These are phyloP conservation scores for Hyaloperonospora brassicae DNA, from an alignment of 352 stramenopile species.

Conservation along the genomic window DNA sequence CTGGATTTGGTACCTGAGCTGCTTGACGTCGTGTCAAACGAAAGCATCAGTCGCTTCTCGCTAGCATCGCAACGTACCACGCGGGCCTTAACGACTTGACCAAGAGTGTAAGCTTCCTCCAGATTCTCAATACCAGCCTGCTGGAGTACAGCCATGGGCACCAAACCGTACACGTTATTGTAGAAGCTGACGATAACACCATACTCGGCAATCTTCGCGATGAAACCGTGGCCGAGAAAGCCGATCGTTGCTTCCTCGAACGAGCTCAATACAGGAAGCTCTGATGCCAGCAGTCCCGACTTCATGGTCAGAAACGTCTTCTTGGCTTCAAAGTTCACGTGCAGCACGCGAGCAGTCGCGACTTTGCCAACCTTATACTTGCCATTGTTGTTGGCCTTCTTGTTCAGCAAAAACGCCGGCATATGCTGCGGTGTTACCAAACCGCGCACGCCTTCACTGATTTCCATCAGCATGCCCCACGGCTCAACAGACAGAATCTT, in stretches of 20 bases:
- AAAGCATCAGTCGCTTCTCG: constrained; percentile 84
- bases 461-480: constrained; percentile 79
- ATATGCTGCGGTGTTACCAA: constrained; percentile 72
- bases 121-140: constrained; percentile 78
- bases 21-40: constrained; percentile 53
- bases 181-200: constrained; percentile 94
- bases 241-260: constrained; percentile 69
- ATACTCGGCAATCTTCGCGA: constrained; percentile 91
- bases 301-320: constrained; percentile 91
- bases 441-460: constrained; percentile 79
- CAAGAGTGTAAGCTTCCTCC: constrained; percentile 74
- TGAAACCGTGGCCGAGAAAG: constrained; percentile 80
- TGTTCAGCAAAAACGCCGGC: constrained; percentile 61
- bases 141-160: constrained; percentile 79
- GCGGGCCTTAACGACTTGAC: constrained; percentile 80
- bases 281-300: constrained; percentile 67
- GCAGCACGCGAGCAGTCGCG: constrained; percentile 72
- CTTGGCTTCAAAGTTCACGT: constrained; percentile 84
- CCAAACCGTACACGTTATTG: constrained; percentile 91
- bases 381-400: constrained; percentile 46
- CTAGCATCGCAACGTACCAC: constrained; percentile 65
- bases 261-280: constrained; percentile 65
- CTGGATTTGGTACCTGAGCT: constrained; percentile 11
- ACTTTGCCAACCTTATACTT: constrained; percentile 78
- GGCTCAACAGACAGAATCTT: constrained; percentile 77